phyloP scores from a whole-genome alignment of 2,329 filamentous ascomycete genomes.

The Fusarium buxicola region DNA sequence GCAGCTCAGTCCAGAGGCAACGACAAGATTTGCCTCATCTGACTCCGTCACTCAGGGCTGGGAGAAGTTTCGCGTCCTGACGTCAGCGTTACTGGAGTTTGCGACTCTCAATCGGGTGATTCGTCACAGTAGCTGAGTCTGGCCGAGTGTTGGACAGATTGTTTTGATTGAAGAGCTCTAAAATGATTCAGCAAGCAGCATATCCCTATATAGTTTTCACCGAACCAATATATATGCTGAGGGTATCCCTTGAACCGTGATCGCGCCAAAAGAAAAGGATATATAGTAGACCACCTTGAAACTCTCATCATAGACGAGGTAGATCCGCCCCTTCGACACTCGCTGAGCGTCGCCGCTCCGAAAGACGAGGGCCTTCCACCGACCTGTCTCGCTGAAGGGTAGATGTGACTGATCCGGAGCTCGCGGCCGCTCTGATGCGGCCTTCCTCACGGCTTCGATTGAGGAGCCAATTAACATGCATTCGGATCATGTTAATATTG shows the following conservation, averaged over 20 bases:
- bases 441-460: constrained; percentile 63
- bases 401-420: constrained; percentile 47
- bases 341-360: constrained; percentile 54
- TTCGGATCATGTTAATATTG: constrained; percentile 67
- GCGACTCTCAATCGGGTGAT: constrained; percentile 8
- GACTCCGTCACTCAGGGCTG: neutral
- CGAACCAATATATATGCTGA: constrained; percentile 27
- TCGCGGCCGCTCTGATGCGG: constrained; percentile 53
- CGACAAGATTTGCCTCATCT: neutral
- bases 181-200: constrained; percentile 6
- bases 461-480: constrained; percentile 70
- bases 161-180: constrained; percentile 19
- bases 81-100: too few relatives aligned
- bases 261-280: constrained; percentile 27
- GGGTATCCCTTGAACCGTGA: constrained; percentile 40
- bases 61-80: too few relatives aligned
- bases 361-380: constrained; percentile 43
- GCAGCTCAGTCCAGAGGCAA: too few relatives aligned
- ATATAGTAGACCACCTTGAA: neutral
- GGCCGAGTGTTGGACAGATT: neutral
- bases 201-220: constrained; percentile 20
- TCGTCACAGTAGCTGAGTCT: neutral
- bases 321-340: constrained; percentile 52
- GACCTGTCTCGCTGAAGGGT: constrained; percentile 49
- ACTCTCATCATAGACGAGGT: constrained; percentile 50